Conservation (phyloP, 169 alveolate species). For the Ichthyophthirius multifiliis region DNA sequence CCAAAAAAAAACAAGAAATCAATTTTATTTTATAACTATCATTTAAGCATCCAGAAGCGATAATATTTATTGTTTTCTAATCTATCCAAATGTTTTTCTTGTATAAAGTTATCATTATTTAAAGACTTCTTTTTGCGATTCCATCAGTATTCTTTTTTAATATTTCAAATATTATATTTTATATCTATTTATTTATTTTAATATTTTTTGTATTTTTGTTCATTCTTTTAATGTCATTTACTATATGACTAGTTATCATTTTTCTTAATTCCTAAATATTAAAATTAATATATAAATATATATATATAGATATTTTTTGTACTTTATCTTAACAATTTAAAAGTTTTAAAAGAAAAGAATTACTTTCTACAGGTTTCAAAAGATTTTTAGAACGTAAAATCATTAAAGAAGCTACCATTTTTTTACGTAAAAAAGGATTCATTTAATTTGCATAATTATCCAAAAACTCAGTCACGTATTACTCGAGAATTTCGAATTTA, state of each 20-base stretch:
- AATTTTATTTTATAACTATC: conserved; percentile 29
- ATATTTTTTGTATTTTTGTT: conserved; percentile 27
- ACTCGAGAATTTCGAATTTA: neutral
- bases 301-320: neutral
- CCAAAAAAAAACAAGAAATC: conserved; percentile 26
- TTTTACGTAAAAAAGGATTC: conserved; percentile 12
- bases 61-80: conserved; percentile 21
- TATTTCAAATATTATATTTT: conserved; percentile 34
- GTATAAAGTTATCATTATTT: conserved; percentile 32
- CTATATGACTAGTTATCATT: conserved; percentile 20
- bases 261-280: conserved; percentile 29
- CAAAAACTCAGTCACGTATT: neutral
- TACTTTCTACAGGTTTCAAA: conserved; percentile 20
- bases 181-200: conserved; percentile 16
- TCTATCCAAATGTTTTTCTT: conserved; percentile 39
- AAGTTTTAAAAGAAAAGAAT: conserved; percentile 19
- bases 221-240: conserved; percentile 29
- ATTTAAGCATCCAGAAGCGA: conserved; percentile 43
- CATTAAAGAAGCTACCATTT: conserved; percentile 1
- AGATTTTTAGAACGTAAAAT: conserved; percentile 20
- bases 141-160: conserved; percentile 24
- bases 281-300: neutral
- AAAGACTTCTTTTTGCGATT: conserved; percentile 33
- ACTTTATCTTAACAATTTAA: conserved; percentile 9
- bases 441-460: conserved; percentile 14